Base-by-base conservation (phyloP, 2,329 filamentous ascomycete species). In the Fusarium papillatum region DNA sequence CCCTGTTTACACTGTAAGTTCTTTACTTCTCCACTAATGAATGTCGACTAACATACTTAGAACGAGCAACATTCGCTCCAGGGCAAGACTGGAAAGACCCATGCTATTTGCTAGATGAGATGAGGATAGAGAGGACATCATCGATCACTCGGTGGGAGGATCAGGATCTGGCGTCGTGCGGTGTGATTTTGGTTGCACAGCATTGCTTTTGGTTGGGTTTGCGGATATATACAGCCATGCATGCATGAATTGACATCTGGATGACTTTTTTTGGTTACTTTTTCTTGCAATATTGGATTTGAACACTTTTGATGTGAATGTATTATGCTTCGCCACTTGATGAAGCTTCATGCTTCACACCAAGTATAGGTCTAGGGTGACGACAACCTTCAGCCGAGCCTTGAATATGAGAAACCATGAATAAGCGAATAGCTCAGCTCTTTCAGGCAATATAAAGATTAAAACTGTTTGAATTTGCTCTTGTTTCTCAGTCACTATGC, bases 11-110 rank as follows among this genome's bases (percentile, higher is more conserved):
- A 83, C 84, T 81, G 89, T 89, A 84, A 29, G 29, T 10, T 29
- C 29, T 29, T 29, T 29, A 29, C 29, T 29, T 29, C 29, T 29
- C 29, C 29, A 29, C 29, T 29, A 31, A 36, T 36, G 13, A 36
- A 7, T 1, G 7, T 1, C n/a, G 0, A 73, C 73, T 77, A 66
- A 70, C 60, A 24, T 0, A 0, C 1, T 74, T 84, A 93, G 85
- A 91, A 93, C 74, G 95, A 98, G 86, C 91, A 91, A 78, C 96
- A 98, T 85, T 96, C 94, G 69, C 86, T 98, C 77, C 95, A 98
- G 86, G 96, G 95, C 19, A 96, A 97, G 90, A 91, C 91, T 69
- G 96, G 95, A 67, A 98, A 98, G 90, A 96, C 95, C 2, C 96
- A 98, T 84, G 93, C 91, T 46, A 88, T 97, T 70, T 98, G 96